phyloP scores from a whole-genome alignment of 2,329 filamentous ascomycete species.

The Xylariaceae sp. region DNA sequence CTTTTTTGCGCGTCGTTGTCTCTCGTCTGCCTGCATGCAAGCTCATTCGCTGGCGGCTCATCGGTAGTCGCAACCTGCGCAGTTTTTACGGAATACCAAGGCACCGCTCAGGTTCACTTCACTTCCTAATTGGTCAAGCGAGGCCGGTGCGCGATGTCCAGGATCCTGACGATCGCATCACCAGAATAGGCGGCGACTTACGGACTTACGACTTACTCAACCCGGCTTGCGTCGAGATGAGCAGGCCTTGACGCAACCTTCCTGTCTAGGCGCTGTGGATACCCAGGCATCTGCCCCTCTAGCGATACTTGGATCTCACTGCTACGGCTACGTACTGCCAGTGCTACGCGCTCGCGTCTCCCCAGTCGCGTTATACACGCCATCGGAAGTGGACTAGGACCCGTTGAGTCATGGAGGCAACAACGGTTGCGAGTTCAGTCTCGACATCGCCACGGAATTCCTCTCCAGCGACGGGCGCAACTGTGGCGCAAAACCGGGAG shows the following conservation, averaged over 20 bases:
- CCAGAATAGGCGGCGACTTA: neutral
- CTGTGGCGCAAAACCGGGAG: conserved; percentile 6
- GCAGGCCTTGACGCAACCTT: conserved; percentile 1
- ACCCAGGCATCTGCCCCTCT: neutral
- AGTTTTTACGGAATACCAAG: neutral
- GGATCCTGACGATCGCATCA: neutral
- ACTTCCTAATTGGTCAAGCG: neutral
- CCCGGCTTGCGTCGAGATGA: neutral
- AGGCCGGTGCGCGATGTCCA: neutral
- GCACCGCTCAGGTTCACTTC: neutral
- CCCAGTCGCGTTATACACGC: neutral
- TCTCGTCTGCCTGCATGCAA: neutral
- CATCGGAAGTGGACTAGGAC: neutral
- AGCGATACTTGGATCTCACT: neutral
- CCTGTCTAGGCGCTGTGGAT: neutral
- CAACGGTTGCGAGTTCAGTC: neutral
- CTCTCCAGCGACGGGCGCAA: neutral
- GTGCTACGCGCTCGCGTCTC: neutral
- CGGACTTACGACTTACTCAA: neutral
- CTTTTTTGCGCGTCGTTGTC: neutral
- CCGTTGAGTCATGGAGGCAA: conserved; percentile 3
- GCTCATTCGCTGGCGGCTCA: neutral
- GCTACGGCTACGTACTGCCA: neutral
- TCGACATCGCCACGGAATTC: neutral
- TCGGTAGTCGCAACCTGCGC: neutral